Base-by-base conservation (phyloP, 345 rosid species). In the Adansonia digitata region DNA sequence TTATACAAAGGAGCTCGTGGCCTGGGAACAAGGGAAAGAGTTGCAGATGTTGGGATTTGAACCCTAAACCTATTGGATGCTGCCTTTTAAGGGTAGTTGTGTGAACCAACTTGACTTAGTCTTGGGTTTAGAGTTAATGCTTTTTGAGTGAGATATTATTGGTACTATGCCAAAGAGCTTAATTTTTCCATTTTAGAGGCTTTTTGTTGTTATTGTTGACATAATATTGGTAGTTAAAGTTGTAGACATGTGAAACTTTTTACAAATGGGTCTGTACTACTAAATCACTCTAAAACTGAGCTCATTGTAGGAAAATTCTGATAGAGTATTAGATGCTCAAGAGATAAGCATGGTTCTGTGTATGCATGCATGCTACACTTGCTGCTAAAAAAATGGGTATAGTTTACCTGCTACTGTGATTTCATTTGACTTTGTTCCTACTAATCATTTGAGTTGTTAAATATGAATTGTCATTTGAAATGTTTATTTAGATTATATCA, bases 401-500 rank as follows among this genome's bases (percentile, higher is more conserved):
- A 71, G 48, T 71, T 20, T 29, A 71, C 42, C 2, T 71, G 74
- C 62, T 56, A 56, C 18, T 8, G 34, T 56, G 62, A 27, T 52
- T 71, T 71, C 34, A 20, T 71, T 71, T 69, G 10, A 69, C 42
- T 69, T 48, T 31, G 40, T 18, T n/a, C 39, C 5, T 60, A 27
- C 39, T 12, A 56, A 7, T 56, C 62, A 24, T 56, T 56, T 69
- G n/a, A 18, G n/a, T 27, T 46, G 46, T 69, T 17, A 48, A 27
- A 48, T 69, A 69, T 46, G 57, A 48, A 10, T 48, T 29, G 26
- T 31, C 73, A 48, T 48, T 69, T 69, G 63, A 76, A 60, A 51
- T 69, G 72, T 76, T 82, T 35, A 79, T 70, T 66, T 69, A 77
- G 66, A 46, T 63, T 75, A 34, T 55, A 60, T 82, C 53, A 13